Percentiles rank a stretch among this genome's conserved stretches.
Evolutionary conservation across 225 moss, liverwort and hornwort genomes (phyloP).

Genomic region (Sphagnum tenellum): DNA sequence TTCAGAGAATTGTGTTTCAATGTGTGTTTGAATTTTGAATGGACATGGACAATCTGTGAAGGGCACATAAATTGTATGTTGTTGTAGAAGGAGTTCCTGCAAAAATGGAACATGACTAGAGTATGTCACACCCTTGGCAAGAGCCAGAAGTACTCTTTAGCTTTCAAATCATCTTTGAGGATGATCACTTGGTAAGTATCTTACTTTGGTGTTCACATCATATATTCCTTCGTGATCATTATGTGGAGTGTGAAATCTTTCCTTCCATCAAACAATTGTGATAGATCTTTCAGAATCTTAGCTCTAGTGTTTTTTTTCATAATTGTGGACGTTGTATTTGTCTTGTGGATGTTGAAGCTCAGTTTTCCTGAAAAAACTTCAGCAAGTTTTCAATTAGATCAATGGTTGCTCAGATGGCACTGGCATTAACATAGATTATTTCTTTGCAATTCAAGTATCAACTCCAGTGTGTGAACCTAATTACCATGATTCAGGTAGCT

Average conservation of each 20-base stretch:
- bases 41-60: too few species aligned
- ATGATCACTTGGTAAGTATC: conserved; percentile 58
- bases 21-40: too few species aligned
- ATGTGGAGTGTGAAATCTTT: too few species aligned
- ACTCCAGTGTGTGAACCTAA: background rate
- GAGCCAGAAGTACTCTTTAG: conserved; percentile 63
- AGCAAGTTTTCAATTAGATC: background rate
- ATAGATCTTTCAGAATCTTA: too few species aligned
- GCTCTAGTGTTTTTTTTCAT: too few species aligned
- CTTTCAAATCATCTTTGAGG: conserved; percentile 62
- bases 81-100: conserved; percentile 2
- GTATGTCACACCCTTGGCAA: conserved; percentile 71
- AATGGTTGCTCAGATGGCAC: background rate
- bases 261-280: too few species aligned
- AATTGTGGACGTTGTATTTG: too few species aligned
- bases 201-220: background rate
- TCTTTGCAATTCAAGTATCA: background rate
- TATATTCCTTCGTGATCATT: too few species aligned
- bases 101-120: conserved; percentile 51
- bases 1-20: too few species aligned
- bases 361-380: background rate
- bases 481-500: conserved; percentile 36
- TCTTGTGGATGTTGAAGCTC: too few species aligned
- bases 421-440: background rate
- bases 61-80: too few species aligned